Evolutionary conservation across 768 basidiomycete genomes (phyloP), one percentile per base, ranked within the genome.

Genomic region (Pleurotus djamor): DNA sequence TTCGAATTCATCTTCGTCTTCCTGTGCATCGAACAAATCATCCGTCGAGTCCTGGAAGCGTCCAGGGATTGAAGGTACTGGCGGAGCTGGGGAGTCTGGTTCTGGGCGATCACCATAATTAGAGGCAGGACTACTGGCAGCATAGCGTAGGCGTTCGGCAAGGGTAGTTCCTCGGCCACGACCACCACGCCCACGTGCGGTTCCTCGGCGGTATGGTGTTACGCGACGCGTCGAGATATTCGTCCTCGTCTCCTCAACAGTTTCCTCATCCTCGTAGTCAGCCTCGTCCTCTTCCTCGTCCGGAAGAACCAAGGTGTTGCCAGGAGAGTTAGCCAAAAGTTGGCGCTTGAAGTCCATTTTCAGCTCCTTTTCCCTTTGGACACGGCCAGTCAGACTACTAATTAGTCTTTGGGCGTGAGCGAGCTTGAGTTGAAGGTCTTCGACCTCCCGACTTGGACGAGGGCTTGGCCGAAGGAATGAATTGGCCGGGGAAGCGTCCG

Each of bases 401-500:
- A 95, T 88, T 67, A 93, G 92, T 60, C 93, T 79, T 70, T 95
- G 92, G 4, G 94, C 91, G 70, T 94, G 92, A 9, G 91, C 89
- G 37, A 95, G 79, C 32, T 88, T 80, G 67, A 93, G 88, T 60
- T 92, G 88, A 12, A 94, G 74, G 0, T 86, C 84, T 65, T 94
- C 92, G 43, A 93, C 85, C 71, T 94, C 92, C 67, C 88, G 89
- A 69, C 76, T 85, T 7, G 89, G 90, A 65, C 89, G 90, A 66
- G 85, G 91, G 7, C 87, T 79, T 13, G 88, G 82, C 9, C 28
- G 36, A 52, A 89, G 76, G 79, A 90, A 88, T 2, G 86, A 79
- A n/a, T 70, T 67, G 47, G 74, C 63, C 35, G 76, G 78, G 0
- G 86, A 89, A 28, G 79, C 81, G 59, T 91, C 88, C 2, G 88